Evolutionary conservation across 495 filamentous ascomycete genomes (phyloP), one percentile per base, ranked within the genome.

Genomic region (Aspergillus asperescens): DNA sequence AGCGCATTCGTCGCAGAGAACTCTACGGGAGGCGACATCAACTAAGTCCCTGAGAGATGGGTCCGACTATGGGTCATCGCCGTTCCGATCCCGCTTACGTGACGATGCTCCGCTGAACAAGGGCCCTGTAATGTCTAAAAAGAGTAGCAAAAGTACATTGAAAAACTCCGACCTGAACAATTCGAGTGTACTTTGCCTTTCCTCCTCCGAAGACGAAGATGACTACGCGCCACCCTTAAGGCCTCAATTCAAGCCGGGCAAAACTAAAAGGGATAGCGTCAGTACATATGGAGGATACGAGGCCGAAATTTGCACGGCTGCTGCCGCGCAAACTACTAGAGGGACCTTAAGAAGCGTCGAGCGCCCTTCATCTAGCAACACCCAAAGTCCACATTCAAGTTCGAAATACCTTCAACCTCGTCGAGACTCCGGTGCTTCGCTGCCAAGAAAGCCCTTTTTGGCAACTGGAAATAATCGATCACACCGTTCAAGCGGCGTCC

Each of bases 151-250:
- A 48, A 77, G 65, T 38, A 72, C 70, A 5, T 58, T 80, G 55
- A 72, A 68, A 39, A 72, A 67, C 29, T 57, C 59, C 7, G 76
- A 82, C 45, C 62, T 81, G 42, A 71, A 73, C 32, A 70, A 73
- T 9, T 71, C 71, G 7, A 82, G 79, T 56, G 71, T 81, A 9
- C 70, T 82, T 5, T 79, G 72, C 25, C 69, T 81, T 13, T 82
- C 79, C 2, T 82, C 78, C 13, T 82, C 79, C 0, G 78, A 80
- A 38, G 75, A 78, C 46, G 79, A 81, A 56, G 66, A 66, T 16
- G 74, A 79, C 4, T 62, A 69, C 1, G 67, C 67, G 10, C 56
- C 50, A 4, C 56, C 60, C 1, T 37, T 52, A 5, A 54, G 46
- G 7, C 49, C 55, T 35, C 50, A 48, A 22, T 52, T 16, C 27